Percentiles rank a stretch among this genome's conserved stretches.
phyloP scores from a whole-genome alignment of 148 eudicot species.

The Dysphania ambrosioides region DNA sequence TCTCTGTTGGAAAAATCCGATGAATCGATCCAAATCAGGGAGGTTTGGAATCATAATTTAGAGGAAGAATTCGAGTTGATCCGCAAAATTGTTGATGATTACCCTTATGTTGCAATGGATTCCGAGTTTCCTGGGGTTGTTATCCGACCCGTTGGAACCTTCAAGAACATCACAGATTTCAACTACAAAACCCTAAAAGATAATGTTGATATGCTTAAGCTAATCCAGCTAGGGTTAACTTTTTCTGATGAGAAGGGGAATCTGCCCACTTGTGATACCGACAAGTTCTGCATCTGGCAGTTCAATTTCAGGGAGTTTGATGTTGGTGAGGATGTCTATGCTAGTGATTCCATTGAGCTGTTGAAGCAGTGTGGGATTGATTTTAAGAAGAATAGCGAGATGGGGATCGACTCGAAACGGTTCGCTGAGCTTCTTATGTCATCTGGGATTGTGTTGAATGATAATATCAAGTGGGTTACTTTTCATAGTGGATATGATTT shows the following conservation, averaged over 20 bases:
- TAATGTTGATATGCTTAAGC: slow-evolving; percentile 49
- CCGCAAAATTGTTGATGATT: slow-evolving; percentile 37
- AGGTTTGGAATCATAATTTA: slow-evolving; percentile 42
- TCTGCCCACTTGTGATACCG: slow-evolving; percentile 42
- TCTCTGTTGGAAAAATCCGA: slow-evolving; percentile 24
- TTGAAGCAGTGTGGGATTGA: slow-evolving; percentile 47
- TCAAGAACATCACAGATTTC: slow-evolving; percentile 38
- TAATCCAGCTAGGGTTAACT: slow-evolving; percentile 42
- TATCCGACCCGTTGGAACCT: slow-evolving; percentile 35
- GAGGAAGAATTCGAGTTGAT: slow-evolving; percentile 41
- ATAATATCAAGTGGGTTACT: slow-evolving; percentile 38
- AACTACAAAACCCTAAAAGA: slow-evolving; percentile 42
- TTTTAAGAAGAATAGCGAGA: slow-evolving; percentile 37
- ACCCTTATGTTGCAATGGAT: slow-evolving; percentile 49
- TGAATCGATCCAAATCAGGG: slow-evolving; percentile 40
- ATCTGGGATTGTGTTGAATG: slow-evolving; percentile 45
- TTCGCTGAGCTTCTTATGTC: slow-evolving; percentile 50
- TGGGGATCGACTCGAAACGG: slow-evolving; percentile 40
- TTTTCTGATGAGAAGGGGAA: slow-evolving; percentile 44
- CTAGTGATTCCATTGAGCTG: slow-evolving; percentile 42
- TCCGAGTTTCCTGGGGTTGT: slow-evolving; percentile 49
- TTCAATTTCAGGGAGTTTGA: slow-evolving; percentile 46
- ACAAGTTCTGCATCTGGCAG: slow-evolving; percentile 45
- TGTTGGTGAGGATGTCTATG: slow-evolving; percentile 44
- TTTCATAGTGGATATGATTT: slow-evolving; percentile 53